These are phyloP conservation scores for Cyberlindnera nakhonratchasimensis DNA, from an alignment of 805 yeast genomes.

Conservation along the genomic window DNA sequence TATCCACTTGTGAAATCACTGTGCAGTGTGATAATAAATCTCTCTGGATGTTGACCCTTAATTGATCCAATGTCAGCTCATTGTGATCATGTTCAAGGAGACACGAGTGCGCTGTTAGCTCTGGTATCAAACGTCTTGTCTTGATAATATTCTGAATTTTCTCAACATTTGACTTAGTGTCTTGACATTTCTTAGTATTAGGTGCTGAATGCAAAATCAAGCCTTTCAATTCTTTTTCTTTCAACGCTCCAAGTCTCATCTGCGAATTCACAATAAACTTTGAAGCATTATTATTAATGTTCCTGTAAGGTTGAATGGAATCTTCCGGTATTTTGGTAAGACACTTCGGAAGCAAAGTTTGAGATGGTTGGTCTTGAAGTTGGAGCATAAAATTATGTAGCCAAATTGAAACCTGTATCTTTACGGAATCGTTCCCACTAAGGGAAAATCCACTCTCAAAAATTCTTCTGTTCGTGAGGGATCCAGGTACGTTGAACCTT, in stretches of 20 bases:
- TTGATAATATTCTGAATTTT: constrained; percentile 8
- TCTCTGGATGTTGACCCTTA: constrained; percentile 14
- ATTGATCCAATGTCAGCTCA: constrained; percentile 8
- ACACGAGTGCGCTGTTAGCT: background rate
- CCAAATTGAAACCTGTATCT: background rate
- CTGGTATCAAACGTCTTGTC: constrained; percentile 8
- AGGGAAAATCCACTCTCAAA: constrained; percentile 29
- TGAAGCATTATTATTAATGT: background rate
- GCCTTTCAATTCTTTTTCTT: constrained; percentile 14
- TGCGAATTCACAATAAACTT: constrained; percentile 3
- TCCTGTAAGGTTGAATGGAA: no score
- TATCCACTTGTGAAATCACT: constrained; percentile 57
- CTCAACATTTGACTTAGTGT: background rate
- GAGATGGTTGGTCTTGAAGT: background rate
- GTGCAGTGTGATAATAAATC: constrained; percentile 24
- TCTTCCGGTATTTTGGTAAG: no score
- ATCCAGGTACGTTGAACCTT: constrained; percentile 27
- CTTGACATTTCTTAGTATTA: background rate
- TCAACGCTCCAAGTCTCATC: constrained; percentile 13
- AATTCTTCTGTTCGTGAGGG: constrained; percentile 26
- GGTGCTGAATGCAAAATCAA: background rate
- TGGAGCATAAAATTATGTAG: background rate
- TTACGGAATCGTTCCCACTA: constrained; percentile 23
- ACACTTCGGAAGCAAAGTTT: background rate
- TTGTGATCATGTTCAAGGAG: background rate